Evolutionary conservation across 805 yeast genomes (phyloP).

Genomic region (Saccharomycopsis sp.): DNA sequence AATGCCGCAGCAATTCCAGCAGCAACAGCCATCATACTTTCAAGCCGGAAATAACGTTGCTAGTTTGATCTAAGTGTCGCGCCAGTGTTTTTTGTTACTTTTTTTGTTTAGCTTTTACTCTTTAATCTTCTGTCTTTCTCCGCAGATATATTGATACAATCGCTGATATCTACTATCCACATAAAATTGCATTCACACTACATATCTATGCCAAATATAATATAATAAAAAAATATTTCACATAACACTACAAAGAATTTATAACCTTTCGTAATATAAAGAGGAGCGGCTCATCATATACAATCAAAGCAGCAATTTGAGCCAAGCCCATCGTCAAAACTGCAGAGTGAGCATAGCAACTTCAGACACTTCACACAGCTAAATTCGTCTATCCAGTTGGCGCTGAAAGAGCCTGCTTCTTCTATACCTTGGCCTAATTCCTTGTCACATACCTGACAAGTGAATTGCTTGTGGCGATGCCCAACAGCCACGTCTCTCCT

Average conservation of each 20-base stretch:
- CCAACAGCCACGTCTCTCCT: neutral
- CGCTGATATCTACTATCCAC: no score
- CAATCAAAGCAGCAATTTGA: conserved; percentile 15
- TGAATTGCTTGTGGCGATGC: neutral
- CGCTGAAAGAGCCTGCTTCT: neutral
- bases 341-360: conserved; percentile 14
- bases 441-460: conserved; percentile 11
- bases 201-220: no score
- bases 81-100: neutral
- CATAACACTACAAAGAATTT: no score
- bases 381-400: neutral
- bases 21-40: conserved; percentile 20
- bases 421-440: conserved; percentile 3
- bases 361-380: conserved; percentile 9
- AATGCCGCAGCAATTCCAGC: conserved; percentile 22
- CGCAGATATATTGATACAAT: no score
- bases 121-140: no score
- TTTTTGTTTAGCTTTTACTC: neutral
- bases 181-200: no score
- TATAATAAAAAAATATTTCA: no score
- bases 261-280: no score
- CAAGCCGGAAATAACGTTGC: conserved; percentile 5
- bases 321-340: conserved; percentile 8
- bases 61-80: conserved; percentile 10
- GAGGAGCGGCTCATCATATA: no score